Conservation (phyloP, 140 eudicot species). For the Stevia rebaudiana region DNA sequence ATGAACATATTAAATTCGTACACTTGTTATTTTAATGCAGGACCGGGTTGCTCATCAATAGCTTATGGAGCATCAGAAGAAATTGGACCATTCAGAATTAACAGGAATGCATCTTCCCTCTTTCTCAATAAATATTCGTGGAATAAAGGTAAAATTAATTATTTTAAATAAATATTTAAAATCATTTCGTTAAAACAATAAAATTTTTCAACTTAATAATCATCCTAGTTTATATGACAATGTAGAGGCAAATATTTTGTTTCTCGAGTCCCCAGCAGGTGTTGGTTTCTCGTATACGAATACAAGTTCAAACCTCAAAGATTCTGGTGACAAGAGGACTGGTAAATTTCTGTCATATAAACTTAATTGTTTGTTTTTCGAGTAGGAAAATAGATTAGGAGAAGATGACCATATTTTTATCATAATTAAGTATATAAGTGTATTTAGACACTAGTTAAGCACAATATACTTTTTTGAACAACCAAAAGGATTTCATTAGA, state of each 20-base stretch:
- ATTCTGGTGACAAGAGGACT: slow-evolving; percentile 76
- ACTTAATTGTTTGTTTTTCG: not conserved
- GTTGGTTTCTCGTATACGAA: slow-evolving; percentile 83
- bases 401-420: not conserved
- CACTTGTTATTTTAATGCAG: slow-evolving; percentile 27
- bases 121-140: slow-evolving; percentile 66
- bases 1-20: slow-evolving; percentile 1
- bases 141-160: slow-evolving; percentile 41
- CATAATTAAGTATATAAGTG: too few species aligned
- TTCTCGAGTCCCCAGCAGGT: slow-evolving; percentile 87
- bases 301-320: slow-evolving; percentile 49
- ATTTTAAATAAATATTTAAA: not conserved
- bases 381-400: not conserved
- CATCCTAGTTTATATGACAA: not conserved
- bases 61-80: slow-evolving; percentile 93
- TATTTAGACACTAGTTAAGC: too few species aligned
- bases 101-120: slow-evolving; percentile 56
- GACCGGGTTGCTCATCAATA: slow-evolving; percentile 89
- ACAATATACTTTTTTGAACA: too few species aligned
- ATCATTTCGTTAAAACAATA: too few species aligned
- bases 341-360: slow-evolving; percentile 32
- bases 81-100: slow-evolving; percentile 69
- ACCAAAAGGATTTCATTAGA: too few species aligned
- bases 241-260: slow-evolving; percentile 72
- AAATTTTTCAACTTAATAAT: not conserved